Evolutionary conservation across 352 stramenopile species (phyloP).

Genomic region (Pythium biforme): DNA sequence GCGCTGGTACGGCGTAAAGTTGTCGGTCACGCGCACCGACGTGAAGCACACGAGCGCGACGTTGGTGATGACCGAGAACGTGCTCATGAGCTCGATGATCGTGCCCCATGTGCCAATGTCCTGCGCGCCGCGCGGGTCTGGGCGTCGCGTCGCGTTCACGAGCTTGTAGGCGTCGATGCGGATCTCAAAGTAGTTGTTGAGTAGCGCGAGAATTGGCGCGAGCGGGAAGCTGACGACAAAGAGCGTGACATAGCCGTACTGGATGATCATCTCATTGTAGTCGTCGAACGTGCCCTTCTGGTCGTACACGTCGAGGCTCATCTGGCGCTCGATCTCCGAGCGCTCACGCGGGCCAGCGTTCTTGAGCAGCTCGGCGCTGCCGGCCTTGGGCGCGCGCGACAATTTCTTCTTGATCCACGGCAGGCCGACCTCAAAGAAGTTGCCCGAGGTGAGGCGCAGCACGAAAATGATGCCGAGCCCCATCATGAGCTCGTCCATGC

Average conservation of each 20-base stretch:
- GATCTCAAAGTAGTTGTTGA: constrained; percentile 94
- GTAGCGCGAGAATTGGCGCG: constrained; percentile 81
- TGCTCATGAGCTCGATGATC: constrained; percentile 89
- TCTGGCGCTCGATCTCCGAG: constrained; percentile 58
- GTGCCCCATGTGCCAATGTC: constrained; percentile 93
- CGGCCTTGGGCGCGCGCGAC: constrained; percentile 9
- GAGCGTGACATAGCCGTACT: constrained; percentile 92
- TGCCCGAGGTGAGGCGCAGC: constrained; percentile 64
- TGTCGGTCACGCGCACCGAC: constrained; percentile 55
- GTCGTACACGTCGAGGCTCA: constrained; percentile 67
- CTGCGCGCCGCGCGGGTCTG: constrained; percentile 71
- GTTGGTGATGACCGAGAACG: constrained; percentile 91
- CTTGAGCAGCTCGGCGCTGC: constrained; percentile 30
- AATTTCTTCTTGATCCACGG: constrained; percentile 76
- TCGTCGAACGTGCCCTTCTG: constrained; percentile 79
- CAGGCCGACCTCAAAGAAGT: constrained; percentile 75
- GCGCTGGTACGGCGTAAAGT: constrained; percentile 42
- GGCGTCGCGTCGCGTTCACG: constrained; percentile 64
- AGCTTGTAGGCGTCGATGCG: constrained; percentile 89
- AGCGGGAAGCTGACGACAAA: constrained; percentile 93
- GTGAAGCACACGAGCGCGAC: constrained; percentile 93
- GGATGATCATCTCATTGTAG: constrained; percentile 89
- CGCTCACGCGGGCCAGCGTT: constrained; percentile 34
- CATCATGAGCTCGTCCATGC: constrained; percentile 81
- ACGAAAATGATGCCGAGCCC: constrained; percentile 73